Conservation (phyloP, 1,284 basidiomycete genomes). For the Neotropicomus parvogracilis region DNA sequence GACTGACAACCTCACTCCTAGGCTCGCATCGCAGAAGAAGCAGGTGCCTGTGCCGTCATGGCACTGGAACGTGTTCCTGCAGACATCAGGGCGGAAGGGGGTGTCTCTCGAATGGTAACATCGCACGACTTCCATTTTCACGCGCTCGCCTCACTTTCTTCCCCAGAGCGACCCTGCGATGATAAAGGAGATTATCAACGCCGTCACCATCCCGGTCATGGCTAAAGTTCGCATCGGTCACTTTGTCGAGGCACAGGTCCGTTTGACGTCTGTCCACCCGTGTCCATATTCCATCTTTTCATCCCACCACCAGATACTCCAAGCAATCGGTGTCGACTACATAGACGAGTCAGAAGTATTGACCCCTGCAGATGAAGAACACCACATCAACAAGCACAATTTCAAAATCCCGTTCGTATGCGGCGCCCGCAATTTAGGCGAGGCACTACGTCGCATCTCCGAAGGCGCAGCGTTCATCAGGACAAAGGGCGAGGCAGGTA, state of each 20-base stretch:
- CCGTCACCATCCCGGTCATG: constrained; percentile 91
- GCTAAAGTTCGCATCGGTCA: constrained; percentile 96
- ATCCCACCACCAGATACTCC: constrained; percentile 65
- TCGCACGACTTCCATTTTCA: background rate
- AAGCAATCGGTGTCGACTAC: constrained; percentile 95
- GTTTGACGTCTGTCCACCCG: constrained; percentile 5
- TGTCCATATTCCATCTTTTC: background rate
- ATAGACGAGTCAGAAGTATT: constrained; percentile 98
- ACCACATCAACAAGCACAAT: constrained; percentile 86
- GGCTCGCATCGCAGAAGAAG: constrained; percentile 96
- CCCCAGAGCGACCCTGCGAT: constrained; percentile 87
- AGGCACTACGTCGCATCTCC: constrained; percentile 93
- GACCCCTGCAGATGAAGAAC: constrained; percentile 91
- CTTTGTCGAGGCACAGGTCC: constrained; percentile 90
- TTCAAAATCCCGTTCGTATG: constrained; percentile 90
- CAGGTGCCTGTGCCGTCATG: constrained; percentile 98
- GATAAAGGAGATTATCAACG: constrained; percentile 94
- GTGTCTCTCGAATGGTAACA: constrained; percentile 89
- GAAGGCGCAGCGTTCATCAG: constrained; percentile 98
- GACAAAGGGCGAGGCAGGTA: constrained; percentile 96
- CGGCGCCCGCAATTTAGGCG: constrained; percentile 78
- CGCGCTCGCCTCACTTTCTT: background rate
- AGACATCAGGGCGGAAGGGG: constrained; percentile 87
- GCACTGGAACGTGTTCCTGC: constrained; percentile 94
- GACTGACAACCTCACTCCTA: constrained; percentile 33